These are phyloP conservation scores for Pyrrhoderma noxium DNA, from an alignment of 1,284 basidiomycete genomes.

Conservation along the genomic window DNA sequence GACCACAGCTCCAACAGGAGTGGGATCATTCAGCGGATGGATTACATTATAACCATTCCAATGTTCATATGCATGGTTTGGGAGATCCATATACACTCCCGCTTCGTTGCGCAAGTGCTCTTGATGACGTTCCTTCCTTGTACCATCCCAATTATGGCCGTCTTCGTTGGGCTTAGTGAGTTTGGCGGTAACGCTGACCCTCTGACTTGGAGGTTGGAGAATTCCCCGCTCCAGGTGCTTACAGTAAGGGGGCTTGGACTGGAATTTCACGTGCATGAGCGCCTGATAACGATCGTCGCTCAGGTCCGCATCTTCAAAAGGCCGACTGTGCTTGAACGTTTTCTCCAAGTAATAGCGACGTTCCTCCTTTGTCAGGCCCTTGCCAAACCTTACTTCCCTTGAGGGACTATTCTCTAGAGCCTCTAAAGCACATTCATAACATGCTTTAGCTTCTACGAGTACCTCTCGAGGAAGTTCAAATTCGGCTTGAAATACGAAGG, in stretches of 20 bases:
- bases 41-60: slow-evolving; percentile 30
- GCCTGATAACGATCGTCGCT: slow-evolving; percentile 1
- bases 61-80: slow-evolving; percentile 28
- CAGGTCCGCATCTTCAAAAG: slow-evolving; percentile 11
- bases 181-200: slow-evolving; percentile 24
- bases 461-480: slow-evolving; percentile 23
- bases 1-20: slow-evolving; percentile 30
- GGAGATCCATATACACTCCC: slow-evolving; percentile 26
- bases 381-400: background rate
- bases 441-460: slow-evolving; percentile 19
- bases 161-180: slow-evolving; percentile 23
- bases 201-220: slow-evolving; percentile 12
- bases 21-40: slow-evolving; percentile 22
- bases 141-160: too few relatives aligned
- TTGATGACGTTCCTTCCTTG: slow-evolving; percentile 1
- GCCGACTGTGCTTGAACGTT: slow-evolving; percentile 4
- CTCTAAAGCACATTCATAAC: slow-evolving; percentile 14
- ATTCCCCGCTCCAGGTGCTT: slow-evolving; percentile 11
- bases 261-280: background rate
- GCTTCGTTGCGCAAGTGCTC: slow-evolving; percentile 26
- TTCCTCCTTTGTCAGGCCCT: background rate
- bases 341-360: background rate
- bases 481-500: slow-evolving; percentile 24
- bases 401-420: background rate
- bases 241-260: slow-evolving; percentile 9